phyloP scores from a whole-genome alignment of 495 filamentous ascomycete species.

The Amorphotheca resinae region DNA sequence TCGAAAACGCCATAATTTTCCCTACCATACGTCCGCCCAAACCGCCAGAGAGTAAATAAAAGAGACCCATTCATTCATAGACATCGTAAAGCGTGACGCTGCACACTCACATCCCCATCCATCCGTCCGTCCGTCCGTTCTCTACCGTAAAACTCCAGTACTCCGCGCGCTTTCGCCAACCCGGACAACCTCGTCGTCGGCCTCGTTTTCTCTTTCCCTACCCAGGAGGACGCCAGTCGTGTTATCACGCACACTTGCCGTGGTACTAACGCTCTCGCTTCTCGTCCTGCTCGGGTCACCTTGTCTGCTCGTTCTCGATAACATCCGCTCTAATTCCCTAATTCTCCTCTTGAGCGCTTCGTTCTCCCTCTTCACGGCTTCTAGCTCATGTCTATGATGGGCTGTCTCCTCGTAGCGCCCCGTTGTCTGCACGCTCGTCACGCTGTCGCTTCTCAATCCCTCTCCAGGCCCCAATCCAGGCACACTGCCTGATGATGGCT shows the following conservation, averaged over 20 bases:
- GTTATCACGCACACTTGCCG: conserved; percentile 24
- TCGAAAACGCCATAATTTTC: too few relatives aligned
- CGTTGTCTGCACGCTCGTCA: conserved; percentile 33
- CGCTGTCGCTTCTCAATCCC: conserved; percentile 2
- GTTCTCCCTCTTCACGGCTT: conserved; percentile 67
- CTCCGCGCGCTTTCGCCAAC: conserved; percentile 47
- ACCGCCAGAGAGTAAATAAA: too few relatives aligned
- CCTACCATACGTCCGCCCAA: too few relatives aligned
- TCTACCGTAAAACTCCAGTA: conserved; percentile 23
- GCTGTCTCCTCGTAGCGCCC: conserved; percentile 59
- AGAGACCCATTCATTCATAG: too few relatives aligned
- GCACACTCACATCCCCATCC: not conserved
- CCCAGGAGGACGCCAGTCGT: conserved; percentile 18
- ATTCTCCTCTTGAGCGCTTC: conserved; percentile 61
- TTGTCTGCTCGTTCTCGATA: conserved; percentile 32
- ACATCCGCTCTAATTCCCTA: conserved; percentile 52
- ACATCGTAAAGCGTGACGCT: conserved; percentile 1
- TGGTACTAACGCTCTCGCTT: conserved; percentile 32
- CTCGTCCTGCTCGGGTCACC: conserved; percentile 29
- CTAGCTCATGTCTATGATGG: conserved; percentile 56
- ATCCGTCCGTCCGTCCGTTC: not conserved
- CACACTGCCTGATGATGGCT: conserved; percentile 11
- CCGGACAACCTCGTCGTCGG: conserved; percentile 34
- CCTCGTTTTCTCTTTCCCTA: conserved; percentile 17
- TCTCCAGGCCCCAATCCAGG: not conserved